Base-by-base conservation (phyloP, 2,329 filamentous ascomycete species). In the Pezicula radicicola region DNA sequence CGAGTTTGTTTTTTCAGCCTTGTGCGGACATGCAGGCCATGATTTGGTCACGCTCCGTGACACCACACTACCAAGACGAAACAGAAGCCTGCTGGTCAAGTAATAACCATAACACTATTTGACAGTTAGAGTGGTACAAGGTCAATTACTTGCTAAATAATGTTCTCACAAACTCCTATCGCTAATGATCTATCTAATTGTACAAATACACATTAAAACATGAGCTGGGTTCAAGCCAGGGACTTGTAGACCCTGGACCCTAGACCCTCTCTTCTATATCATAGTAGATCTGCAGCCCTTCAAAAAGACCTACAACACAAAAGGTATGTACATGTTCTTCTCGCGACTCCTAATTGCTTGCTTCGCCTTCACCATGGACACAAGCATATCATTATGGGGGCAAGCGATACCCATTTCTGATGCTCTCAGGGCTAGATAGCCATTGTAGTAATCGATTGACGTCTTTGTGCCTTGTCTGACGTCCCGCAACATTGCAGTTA, bases 371-470 rank as follows among this genome's bases (percentile, higher is more conserved):
- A 97, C 84, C 71, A 91, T 71, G 49, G 85, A 75, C 67, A 87
- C 74, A 40, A 95, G 74, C 75, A 89, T 79, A 61, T 85, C 84
- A 65, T 96, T 94, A 55, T 86, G 75, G 10, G 83, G 81, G 62
- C 85, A 85, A 47, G 81, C 75, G n/a, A 96, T 74, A 1, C 89
- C 89, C 54, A 92, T 63, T 65, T 89, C 81, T 60, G 81, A 78
- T 0, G 88, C 94, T 39, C 87, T 80, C 47, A 75, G 78, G 30
- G 95, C 77, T 54, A 99, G 87, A 72, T 93, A 99, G 1, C 92
- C 93, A 66, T 95, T 97, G 60, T 93, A 80, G 63, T 87, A 96
- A 43, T 92, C 83, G 39, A 97, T 81, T 62, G 96, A 91, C 0
- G 89, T 91, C 52, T 76, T 71, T 55, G 73, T 72, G 1, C 88